Base-by-base conservation (phyloP, 371 early-diverging fungal species). In the Pancytospora philotis region DNA sequence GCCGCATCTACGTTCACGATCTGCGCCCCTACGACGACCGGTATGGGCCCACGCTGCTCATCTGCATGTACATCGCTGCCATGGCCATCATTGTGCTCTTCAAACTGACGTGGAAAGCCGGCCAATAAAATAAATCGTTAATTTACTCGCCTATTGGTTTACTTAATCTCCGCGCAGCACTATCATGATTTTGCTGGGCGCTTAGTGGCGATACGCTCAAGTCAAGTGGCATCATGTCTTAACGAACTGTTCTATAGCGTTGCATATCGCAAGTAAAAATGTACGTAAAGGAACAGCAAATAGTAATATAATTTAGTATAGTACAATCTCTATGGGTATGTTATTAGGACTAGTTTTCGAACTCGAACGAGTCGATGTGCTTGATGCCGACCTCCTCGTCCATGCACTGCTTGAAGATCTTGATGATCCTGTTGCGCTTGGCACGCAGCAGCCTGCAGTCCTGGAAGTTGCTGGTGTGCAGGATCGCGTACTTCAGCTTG, bases 71-170 rank as follows among this genome's bases (percentile, higher is more conserved):
- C 52, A 81, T 92, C 37, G 82, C 85, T 66, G 93, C 92, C 19
- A 86, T 93, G 60, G 80, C 85, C 32, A 77, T 90, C 69, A 92
- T 92, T 79, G 86, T 93, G 73, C 87, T 86, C 71, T 84, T 89
- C 80, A 89, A 87, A 85, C n/a, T n/a, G n/a, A n/a, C n/a, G n/a
- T n/a, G n/a, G n/a, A n/a, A n/a, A n/a, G n/a, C n/a, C n/a, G n/a
- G n/a, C n/a, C n/a, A n/a, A n/a, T n/a, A n/a, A n/a, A n/a, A n/a
- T n/a, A n/a, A n/a, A n/a, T n/a, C n/a, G n/a, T n/a, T n/a, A n/a
- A n/a, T n/a, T n/a, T n/a, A n/a, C n/a, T n/a, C n/a, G n/a, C n/a
- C n/a, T n/a, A n/a, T n/a, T n/a, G n/a, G n/a, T n/a, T n/a, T n/a
- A n/a, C n/a, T n/a, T n/a, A n/a, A n/a, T n/a, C n/a, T n/a, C n/a